Conservation (phyloP, 2,329 filamentous ascomycete species). For the Ceratocystiopsis sp. region DNA sequence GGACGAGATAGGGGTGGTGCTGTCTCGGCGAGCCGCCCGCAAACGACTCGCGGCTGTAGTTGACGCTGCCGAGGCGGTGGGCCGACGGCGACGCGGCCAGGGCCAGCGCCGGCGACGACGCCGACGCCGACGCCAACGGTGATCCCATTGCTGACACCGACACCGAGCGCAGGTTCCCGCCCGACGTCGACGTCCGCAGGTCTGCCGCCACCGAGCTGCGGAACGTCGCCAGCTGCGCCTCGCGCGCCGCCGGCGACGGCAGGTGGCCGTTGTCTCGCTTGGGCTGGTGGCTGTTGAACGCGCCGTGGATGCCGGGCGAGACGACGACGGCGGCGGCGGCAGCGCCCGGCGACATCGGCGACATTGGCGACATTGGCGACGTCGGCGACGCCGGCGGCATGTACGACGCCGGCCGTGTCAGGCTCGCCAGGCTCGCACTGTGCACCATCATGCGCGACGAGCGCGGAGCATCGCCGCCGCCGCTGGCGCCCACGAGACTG, state of each 20-base stretch:
- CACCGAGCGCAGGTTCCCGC: slow-evolving; percentile 4
- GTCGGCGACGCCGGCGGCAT: neutral
- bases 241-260: slow-evolving; percentile 27
- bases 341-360: neutral
- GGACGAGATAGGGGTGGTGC: no score
- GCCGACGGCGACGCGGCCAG: slow-evolving; percentile 1
- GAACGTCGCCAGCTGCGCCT: slow-evolving; percentile 48
- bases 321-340: slow-evolving; percentile 16
- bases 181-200: slow-evolving; percentile 26
- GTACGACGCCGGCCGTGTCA: slow-evolving; percentile 9
- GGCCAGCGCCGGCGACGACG: slow-evolving; percentile 16
- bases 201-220: slow-evolving; percentile 48
- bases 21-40: no score
- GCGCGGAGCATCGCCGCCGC: neutral
- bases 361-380: neutral
- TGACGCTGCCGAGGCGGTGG: slow-evolving; percentile 3
- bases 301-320: no score
- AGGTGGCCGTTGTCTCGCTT: slow-evolving; percentile 24
- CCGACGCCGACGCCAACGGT: slow-evolving; percentile 4
- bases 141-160: no score
- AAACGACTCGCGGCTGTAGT: no score
- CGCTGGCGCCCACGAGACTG: slow-evolving; percentile 10
- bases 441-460: slow-evolving; percentile 35
- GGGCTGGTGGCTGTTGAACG: slow-evolving; percentile 39
- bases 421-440: slow-evolving; percentile 25